Conservation (phyloP, 768 basidiomycete species). For the Leccinum boreale region DNA sequence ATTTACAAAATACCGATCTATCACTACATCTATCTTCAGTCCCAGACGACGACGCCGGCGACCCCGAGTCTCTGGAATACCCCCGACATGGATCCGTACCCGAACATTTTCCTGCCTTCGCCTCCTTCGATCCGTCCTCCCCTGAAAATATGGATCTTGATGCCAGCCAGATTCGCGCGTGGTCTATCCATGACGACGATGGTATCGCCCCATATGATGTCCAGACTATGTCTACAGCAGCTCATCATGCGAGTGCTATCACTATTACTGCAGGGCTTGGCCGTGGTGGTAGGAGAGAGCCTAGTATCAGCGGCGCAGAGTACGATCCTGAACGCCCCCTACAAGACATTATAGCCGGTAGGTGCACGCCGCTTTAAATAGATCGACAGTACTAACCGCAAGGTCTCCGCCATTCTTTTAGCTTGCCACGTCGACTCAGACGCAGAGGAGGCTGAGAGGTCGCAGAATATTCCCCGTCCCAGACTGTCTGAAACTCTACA, state of each 20-base stretch:
- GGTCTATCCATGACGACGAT: conserved; percentile 66
- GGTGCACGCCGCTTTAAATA: conserved; percentile 5
- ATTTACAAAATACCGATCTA: conserved; percentile 69
- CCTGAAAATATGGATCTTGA: conserved; percentile 56
- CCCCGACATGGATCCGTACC: conserved; percentile 67
- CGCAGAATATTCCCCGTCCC: conserved; percentile 47
- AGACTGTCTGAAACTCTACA: conserved; percentile 70
- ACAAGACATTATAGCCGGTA: conserved; percentile 66
- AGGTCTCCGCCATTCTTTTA: conserved; percentile 33
- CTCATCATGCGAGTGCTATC: conserved; percentile 86
- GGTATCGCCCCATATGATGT: conserved; percentile 64
- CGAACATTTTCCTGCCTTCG: conserved; percentile 51
- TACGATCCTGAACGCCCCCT: conserved; percentile 84
- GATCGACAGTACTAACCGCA: neutral
- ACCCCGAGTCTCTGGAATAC: conserved; percentile 60
- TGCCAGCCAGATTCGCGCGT: conserved; percentile 47
- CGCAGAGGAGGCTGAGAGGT: conserved; percentile 44
- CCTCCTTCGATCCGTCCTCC: conserved; percentile 59
- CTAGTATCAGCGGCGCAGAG: conserved; percentile 70
- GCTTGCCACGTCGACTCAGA: conserved; percentile 48
- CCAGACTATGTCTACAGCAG: conserved; percentile 76
- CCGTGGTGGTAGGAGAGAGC: conserved; percentile 47
- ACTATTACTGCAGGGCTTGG: conserved; percentile 82
- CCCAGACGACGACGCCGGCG: conserved; percentile 39
- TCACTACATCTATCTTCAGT: conserved; percentile 66